phyloP scores from a whole-genome alignment of 192 early-diverging fungal genomes.

The Thamnidium elegans region DNA sequence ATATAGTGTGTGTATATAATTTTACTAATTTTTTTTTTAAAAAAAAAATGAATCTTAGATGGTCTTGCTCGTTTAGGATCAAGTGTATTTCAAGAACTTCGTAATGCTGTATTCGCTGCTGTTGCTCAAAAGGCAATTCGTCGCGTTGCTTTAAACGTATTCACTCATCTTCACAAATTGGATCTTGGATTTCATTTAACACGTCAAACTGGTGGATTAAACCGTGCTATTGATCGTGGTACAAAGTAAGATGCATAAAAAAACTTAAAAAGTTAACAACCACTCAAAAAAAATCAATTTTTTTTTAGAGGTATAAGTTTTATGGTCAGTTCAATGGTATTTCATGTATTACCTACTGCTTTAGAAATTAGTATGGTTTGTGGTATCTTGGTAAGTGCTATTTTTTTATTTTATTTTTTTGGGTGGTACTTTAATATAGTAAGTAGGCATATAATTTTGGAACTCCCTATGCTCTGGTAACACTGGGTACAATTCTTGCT shows the following conservation, averaged over 20 bases:
- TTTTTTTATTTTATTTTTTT: too few species aligned
- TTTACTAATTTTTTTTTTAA: background rate
- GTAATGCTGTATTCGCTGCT: slow-evolving; percentile 90
- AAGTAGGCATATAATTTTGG: slow-evolving; percentile 52
- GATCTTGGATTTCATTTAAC: slow-evolving; percentile 92
- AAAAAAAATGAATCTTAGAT: slow-evolving; percentile 41
- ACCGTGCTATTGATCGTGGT: slow-evolving; percentile 93
- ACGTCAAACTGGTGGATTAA: slow-evolving; percentile 95
- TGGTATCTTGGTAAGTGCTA: slow-evolving; percentile 77
- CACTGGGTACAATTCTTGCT: slow-evolving; percentile 63
- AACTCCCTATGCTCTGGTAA: slow-evolving; percentile 51
- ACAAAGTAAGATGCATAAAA: slow-evolving; percentile 50
- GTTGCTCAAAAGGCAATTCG: slow-evolving; percentile 95
- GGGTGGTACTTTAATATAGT: slow-evolving; percentile 35
- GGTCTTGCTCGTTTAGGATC: slow-evolving; percentile 87
- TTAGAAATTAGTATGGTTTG: slow-evolving; percentile 96
- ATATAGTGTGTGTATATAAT: background rate
- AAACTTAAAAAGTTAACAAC: slow-evolving; percentile 30
- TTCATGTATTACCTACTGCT: slow-evolving; percentile 92
- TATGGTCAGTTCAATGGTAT: slow-evolving; percentile 90
- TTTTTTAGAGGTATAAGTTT: slow-evolving; percentile 85
- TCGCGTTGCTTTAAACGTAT: slow-evolving; percentile 81
- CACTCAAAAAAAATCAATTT: slow-evolving; percentile 19
- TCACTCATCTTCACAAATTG: slow-evolving; percentile 83
- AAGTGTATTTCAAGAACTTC: slow-evolving; percentile 79